phyloP scores from a whole-genome alignment of 768 basidiomycete species.

The Rhizopogon sp. region DNA sequence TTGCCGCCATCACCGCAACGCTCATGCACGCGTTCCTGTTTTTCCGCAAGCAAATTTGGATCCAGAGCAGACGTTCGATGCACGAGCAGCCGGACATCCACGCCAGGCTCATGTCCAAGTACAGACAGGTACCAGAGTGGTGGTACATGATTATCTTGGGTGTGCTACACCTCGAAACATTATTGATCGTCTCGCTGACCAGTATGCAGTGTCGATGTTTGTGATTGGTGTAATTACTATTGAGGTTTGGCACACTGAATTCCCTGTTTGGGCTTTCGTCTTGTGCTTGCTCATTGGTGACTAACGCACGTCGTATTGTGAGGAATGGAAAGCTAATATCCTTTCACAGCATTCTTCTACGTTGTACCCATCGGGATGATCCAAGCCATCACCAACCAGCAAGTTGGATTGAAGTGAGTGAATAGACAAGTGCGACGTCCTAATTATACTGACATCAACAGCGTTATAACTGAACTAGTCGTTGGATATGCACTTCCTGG shows the following conservation, averaged over 20 bases:
- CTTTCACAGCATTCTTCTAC: constrained; percentile 21
- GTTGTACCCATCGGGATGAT: constrained; percentile 38
- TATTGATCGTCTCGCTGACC: constrained; percentile 1
- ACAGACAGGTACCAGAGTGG: constrained; percentile 48
- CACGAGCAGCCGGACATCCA: constrained; percentile 73
- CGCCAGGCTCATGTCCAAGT: constrained; percentile 40
- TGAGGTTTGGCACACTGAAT: constrained; percentile 33
- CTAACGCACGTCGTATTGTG: not conserved
- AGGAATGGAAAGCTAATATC: not conserved
- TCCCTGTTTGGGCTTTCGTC: constrained; percentile 36
- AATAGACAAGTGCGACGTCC: not conserved
- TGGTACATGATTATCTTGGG: constrained; percentile 41
- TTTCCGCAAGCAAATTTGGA: constrained; percentile 77
- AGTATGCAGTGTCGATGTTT: constrained; percentile 23
- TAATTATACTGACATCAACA: not conserved
- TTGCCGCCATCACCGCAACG: constrained; percentile 75
- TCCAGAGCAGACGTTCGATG: constrained; percentile 63
- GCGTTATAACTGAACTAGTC: constrained; percentile 69
- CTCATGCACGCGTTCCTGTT: constrained; percentile 68
- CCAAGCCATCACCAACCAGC: constrained; percentile 63
- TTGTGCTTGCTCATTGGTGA: constrained; percentile 16
- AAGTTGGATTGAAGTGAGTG: constrained; percentile 47
- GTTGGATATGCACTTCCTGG: constrained; percentile 56
- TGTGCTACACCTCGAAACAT: constrained; percentile 10
- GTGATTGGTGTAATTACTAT: constrained; percentile 30